A percentile compares a stretch with the other conserved stretches of the same genome.
Conservation (phyloP, 257 asterid species). For the Phtheirospermum japonicum region DNA sequence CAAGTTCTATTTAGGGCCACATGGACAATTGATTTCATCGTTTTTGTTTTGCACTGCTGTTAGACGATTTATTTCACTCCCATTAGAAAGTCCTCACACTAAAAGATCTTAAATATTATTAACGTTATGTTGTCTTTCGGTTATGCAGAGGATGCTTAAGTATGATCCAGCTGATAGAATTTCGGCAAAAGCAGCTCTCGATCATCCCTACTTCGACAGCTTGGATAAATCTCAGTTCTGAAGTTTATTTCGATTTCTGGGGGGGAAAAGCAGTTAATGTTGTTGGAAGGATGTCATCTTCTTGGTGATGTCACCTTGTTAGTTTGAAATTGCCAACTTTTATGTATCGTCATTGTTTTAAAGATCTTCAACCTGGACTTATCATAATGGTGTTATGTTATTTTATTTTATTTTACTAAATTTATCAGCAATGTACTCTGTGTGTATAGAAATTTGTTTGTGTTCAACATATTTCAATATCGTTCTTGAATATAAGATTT, state of each 20-base stretch:
- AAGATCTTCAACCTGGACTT: constrained; percentile 10
- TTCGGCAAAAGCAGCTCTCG: constrained; percentile 89
- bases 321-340: constrained; percentile 1
- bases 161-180: constrained; percentile 85
- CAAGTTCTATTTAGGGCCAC: background rate
- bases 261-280: background rate
- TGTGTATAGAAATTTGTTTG: no score
- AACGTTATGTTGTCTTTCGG: constrained; percentile 13
- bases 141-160: constrained; percentile 75
- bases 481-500: background rate
- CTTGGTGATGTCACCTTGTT: constrained; percentile 46
- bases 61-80: no score
- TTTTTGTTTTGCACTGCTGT: background rate
- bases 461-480: background rate
- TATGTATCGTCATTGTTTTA: background rate
- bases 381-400: background rate
- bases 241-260: constrained; percentile 22
- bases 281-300: constrained; percentile 42
- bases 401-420: background rate
- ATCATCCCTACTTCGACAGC: constrained; percentile 89
- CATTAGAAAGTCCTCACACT: background rate
- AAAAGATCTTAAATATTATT: background rate
- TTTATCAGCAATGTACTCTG: background rate
- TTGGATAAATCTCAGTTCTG: constrained; percentile 87
- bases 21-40: background rate